Conservation (phyloP, 208 protist genomes). For the Dictyostelium gargantuum region DNA sequence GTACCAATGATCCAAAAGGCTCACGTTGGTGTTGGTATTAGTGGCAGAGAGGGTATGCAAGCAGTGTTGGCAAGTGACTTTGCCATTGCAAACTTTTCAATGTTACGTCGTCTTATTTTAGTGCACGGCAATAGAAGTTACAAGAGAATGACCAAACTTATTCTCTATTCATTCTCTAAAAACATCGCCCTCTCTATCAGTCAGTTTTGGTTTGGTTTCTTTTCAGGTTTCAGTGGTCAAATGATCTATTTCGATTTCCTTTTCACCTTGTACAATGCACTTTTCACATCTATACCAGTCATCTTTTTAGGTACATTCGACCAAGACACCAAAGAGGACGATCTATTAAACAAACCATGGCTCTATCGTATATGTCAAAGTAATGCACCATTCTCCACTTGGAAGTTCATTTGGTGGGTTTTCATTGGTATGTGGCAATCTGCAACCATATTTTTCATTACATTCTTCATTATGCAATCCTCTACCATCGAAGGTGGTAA, state of each 20-base stretch:
- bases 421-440: constrained; percentile 77
- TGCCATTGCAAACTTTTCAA: constrained; percentile 82
- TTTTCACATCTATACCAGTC: constrained; percentile 89
- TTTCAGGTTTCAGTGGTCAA: constrained; percentile 91
- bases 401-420: constrained; percentile 69
- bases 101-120: constrained; percentile 90
- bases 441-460: constrained; percentile 77
- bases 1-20: constrained; percentile 92
- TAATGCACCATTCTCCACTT: constrained; percentile 34
- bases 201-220: constrained; percentile 92
- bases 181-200: constrained; percentile 93
- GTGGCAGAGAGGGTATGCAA: constrained; percentile 86
- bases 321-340: constrained; percentile 78
- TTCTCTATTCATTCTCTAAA: constrained; percentile 98
- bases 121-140: constrained; percentile 95
- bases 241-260: constrained; percentile 79
- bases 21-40: constrained; percentile 88
- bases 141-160: constrained; percentile 91
- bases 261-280: constrained; percentile 83
- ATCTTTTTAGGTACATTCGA: constrained; percentile 87
- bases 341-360: not conserved
- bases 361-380: constrained; percentile 20
- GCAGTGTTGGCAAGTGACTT: constrained; percentile 84
- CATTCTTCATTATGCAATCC: constrained; percentile 27
- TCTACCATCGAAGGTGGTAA: constrained; percentile 12